Evolutionary conservation across 805 yeast genomes (phyloP).

Genomic region (Scheffersomyces stipitis): DNA sequence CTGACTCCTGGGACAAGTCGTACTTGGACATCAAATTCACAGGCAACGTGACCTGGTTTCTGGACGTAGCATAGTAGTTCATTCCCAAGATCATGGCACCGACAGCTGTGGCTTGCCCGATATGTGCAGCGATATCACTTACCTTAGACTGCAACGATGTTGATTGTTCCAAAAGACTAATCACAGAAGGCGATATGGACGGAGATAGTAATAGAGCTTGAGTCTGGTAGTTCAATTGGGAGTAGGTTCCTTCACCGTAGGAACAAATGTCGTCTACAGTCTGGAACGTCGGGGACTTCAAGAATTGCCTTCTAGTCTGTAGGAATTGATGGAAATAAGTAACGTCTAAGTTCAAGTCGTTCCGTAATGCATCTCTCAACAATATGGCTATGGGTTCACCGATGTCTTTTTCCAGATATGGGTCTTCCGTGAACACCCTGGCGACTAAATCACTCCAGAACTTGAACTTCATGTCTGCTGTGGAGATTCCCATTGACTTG

Average conservation of each 20-base stretch:
- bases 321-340: conserved; percentile 59
- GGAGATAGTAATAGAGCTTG: conserved; percentile 62
- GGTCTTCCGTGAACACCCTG: conserved; percentile 39
- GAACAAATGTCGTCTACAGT: conserved; percentile 61
- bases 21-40: conserved; percentile 53
- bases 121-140: conserved; percentile 69
- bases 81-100: conserved; percentile 63
- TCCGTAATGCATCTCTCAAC: conserved; percentile 50
- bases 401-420: conserved; percentile 30
- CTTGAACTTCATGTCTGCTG: conserved; percentile 57
- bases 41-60: conserved; percentile 61
- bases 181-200: conserved; percentile 54
- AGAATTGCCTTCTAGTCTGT: conserved; percentile 55
- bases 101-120: conserved; percentile 79
- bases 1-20: conserved; percentile 61
- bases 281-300: conserved; percentile 46
- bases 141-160: conserved; percentile 42
- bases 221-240: conserved; percentile 69
- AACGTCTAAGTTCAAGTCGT: conserved; percentile 51
- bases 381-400: conserved; percentile 69
- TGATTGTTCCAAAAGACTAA: conserved; percentile 47
- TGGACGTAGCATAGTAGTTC: conserved; percentile 52
- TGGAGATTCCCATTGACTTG: conserved; percentile 36
- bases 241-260: conserved; percentile 76
- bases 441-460: conserved; percentile 71